phyloP scores from a whole-genome alignment of 441 rosid species.

The Capsella rubella region DNA sequence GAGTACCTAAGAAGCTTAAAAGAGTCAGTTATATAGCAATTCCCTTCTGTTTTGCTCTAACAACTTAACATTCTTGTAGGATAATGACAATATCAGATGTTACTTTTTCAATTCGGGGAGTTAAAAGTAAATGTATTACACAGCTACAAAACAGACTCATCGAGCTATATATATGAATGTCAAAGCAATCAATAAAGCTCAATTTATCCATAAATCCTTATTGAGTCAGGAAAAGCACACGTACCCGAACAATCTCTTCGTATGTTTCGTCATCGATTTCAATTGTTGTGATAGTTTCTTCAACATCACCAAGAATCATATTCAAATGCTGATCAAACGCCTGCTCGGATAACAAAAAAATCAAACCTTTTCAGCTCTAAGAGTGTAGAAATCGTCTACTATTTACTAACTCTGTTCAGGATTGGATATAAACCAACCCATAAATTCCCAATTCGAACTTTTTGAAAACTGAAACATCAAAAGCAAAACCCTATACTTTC shows the following conservation, averaged over 20 bases:
- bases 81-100: background rate
- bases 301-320: conserved; percentile 99
- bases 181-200: background rate
- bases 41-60: background rate
- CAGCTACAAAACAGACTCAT: background rate
- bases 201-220: background rate
- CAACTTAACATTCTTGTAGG: background rate
- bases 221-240: conserved; percentile 16
- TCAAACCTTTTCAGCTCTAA: background rate
- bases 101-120: background rate
- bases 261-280: conserved; percentile 99
- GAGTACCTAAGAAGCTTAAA: conserved; percentile 15
- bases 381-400: background rate
- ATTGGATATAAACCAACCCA: background rate
- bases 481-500: conserved; percentile 31
- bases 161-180: background rate
- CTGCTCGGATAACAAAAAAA: conserved; percentile 49
- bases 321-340: conserved; percentile 99
- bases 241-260: conserved; percentile 98
- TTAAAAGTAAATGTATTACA: conserved; percentile 5
- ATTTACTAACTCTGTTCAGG: background rate
- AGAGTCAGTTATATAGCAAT: background rate
- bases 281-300: conserved; percentile 91
- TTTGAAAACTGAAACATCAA: background rate
- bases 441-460: background rate